phyloP scores from a whole-genome alignment of 2,329 filamentous ascomycete species.

The Saccharata proteae region DNA sequence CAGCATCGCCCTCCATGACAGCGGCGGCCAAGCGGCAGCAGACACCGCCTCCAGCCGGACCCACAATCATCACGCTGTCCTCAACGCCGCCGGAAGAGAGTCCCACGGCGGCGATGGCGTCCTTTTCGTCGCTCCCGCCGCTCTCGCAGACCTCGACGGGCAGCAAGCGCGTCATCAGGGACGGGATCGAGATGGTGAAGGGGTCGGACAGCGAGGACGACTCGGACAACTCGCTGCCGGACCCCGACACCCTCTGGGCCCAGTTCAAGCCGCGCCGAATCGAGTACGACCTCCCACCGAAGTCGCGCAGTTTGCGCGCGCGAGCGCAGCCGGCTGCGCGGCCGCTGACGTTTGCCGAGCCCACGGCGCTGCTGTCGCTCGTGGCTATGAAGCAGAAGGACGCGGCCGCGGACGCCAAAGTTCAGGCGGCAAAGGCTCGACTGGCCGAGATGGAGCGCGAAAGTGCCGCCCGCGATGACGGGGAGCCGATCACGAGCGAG shows the following conservation, averaged over 20 bases:
- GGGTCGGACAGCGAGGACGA: slow-evolving; percentile 63
- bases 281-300: slow-evolving; percentile 5
- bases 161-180: slow-evolving; percentile 42
- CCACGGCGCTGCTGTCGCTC: neutral
- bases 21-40: neutral
- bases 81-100: slow-evolving; percentile 9
- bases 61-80: neutral
- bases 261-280: slow-evolving; percentile 7
- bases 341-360: slow-evolving; percentile 3
- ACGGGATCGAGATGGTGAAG: slow-evolving; percentile 39
- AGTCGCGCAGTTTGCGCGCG: slow-evolving; percentile 20
- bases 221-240: slow-evolving; percentile 31
- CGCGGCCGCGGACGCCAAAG: slow-evolving; percentile 13
- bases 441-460: slow-evolving; percentile 14
- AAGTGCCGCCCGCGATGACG: slow-evolving; percentile 7
- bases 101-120: too few species aligned
- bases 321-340: slow-evolving; percentile 10
- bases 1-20: neutral
- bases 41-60: neutral
- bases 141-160: slow-evolving; percentile 11
- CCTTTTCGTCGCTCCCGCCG: slow-evolving; percentile 15
- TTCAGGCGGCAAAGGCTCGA: slow-evolving; percentile 16
- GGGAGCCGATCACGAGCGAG: slow-evolving; percentile 12
- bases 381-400: slow-evolving; percentile 15
- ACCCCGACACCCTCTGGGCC: slow-evolving; percentile 34